These are phyloP conservation scores for Zygosaccharomyces sapae DNA, from an alignment of 1,139 yeast genomes.

Conservation along the genomic window DNA sequence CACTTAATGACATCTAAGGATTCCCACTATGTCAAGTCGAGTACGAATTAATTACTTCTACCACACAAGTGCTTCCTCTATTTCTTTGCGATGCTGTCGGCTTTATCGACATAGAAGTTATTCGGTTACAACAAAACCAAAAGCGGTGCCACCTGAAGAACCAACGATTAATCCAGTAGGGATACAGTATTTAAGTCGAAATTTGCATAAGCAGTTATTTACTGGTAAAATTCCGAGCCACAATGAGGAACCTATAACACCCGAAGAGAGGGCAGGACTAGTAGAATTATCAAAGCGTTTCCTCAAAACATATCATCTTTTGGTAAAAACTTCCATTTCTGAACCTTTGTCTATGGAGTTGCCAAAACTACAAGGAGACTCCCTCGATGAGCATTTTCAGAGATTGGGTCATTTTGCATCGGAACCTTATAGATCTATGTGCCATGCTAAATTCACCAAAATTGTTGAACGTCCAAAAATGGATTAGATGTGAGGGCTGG, in stretches of 20 bases:
- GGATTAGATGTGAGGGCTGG: constrained; percentile 78
- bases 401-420: constrained; percentile 58
- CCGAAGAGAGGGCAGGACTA: constrained; percentile 38
- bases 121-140: constrained; percentile 2
- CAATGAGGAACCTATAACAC: constrained; percentile 20
- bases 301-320: constrained; percentile 57
- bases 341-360: constrained; percentile 60
- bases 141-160: constrained; percentile 32
- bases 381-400: constrained; percentile 81
- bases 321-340: constrained; percentile 69
- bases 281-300: constrained; percentile 61
- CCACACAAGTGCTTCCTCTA: background rate
- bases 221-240: constrained; percentile 38
- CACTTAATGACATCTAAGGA: background rate
- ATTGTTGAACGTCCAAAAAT: constrained; percentile 52
- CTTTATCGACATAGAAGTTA: constrained; percentile 12
- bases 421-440: constrained; percentile 53
- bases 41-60: background rate
- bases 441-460: constrained; percentile 43
- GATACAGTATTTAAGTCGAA: constrained; percentile 63
- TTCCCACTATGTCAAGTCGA: background rate
- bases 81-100: constrained; percentile 6
- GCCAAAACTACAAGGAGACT: constrained; percentile 66
- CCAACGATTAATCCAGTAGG: constrained; percentile 66
- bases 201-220: constrained; percentile 58